These are phyloP conservation scores for Podosphaera fusca DNA, from an alignment of 2,329 filamentous ascomycete species.

Conservation along the genomic window DNA sequence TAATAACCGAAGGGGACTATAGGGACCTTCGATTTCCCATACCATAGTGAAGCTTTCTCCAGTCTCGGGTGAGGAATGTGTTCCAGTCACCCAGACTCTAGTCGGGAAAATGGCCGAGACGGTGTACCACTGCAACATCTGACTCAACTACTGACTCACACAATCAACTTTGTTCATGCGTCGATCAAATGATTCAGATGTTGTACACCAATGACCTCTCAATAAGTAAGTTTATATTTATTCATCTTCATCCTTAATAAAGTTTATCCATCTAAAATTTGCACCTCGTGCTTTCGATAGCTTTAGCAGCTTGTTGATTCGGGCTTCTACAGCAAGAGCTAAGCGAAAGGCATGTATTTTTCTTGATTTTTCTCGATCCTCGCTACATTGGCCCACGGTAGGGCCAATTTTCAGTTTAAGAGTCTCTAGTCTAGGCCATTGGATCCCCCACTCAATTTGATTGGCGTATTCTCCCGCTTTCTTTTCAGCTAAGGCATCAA, in stretches of 20 bases:
- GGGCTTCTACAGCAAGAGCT: background rate
- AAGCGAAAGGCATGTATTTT: background rate
- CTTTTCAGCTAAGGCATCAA: conserved; percentile 7
- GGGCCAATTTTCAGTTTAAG: conserved; percentile 7
- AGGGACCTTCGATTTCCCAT: too few species aligned
- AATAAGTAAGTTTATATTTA: too few species aligned
- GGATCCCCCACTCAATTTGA: conserved; percentile 11
- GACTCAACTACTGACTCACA: too few species aligned
- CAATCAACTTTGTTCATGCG: too few species aligned
- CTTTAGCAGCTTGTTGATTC: background rate
- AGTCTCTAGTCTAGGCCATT: conserved; percentile 9
- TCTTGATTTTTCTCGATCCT: background rate
- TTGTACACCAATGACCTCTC: too few species aligned
- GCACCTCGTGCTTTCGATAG: background rate
- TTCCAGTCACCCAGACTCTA: too few species aligned
- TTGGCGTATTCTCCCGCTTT: conserved; percentile 1
- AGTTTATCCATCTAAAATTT: background rate
- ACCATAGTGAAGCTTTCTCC: too few species aligned
- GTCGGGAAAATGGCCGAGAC: too few species aligned
- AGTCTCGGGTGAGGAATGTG: too few species aligned
- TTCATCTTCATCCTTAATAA: background rate
- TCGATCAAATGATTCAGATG: too few species aligned
- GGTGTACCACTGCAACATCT: too few species aligned
- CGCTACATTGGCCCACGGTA: conserved; percentile 2
- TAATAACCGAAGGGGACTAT: too few species aligned